Base-by-base conservation (phyloP, 768 basidiomycete genomes). In the Sporobolomyces pararoseus region DNA sequence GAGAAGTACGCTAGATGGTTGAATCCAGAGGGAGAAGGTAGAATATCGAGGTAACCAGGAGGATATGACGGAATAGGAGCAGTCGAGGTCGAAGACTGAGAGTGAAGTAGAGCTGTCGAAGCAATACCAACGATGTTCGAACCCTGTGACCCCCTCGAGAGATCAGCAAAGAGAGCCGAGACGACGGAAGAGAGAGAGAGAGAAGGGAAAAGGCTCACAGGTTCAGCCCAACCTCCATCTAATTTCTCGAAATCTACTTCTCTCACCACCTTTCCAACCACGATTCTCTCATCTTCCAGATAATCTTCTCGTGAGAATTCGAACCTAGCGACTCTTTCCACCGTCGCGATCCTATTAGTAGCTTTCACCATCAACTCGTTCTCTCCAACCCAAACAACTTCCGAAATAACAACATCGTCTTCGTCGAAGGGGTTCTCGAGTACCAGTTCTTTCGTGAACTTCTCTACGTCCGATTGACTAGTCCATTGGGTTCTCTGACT, bases 161-260 rank as follows among this genome's bases (percentile, higher is more conserved):
- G n/a, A 16, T 42, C 39, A 9, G 37, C 16, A 4, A 29, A 17
- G 55, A 61, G 42, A 72, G 59, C 27, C 39, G 5, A 9, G 23
- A 31, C 39, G 9, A 17, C 39, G 17, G 9, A 23, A 21, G 37
- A 31, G 39, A 16, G n/a, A 34, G 51, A 5, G 25, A 34, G 31
- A 39, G 37, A 31, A 34, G 12, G n/a, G 21, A 27, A 5, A 19
- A 34, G 31, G 25, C 88, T 69, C 72, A 91, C 92, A 69, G 85
- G 81, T 59, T 97, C 90, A 70, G 97, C 91, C 96, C 96, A 99
- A 1, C 96, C 96, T 44, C 86, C 86, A 76, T 96, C 95, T 0
- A 87, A 88, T 76, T 95, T 84, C 75, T 93, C 94, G 9, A 91
- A 95, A 42, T 87, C 95, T 14, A 95, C 82, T 69, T 83, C 87